phyloP scores from a whole-genome alignment of 176 grass and related monocot genomes.

The Oryza glaberrima region DNA sequence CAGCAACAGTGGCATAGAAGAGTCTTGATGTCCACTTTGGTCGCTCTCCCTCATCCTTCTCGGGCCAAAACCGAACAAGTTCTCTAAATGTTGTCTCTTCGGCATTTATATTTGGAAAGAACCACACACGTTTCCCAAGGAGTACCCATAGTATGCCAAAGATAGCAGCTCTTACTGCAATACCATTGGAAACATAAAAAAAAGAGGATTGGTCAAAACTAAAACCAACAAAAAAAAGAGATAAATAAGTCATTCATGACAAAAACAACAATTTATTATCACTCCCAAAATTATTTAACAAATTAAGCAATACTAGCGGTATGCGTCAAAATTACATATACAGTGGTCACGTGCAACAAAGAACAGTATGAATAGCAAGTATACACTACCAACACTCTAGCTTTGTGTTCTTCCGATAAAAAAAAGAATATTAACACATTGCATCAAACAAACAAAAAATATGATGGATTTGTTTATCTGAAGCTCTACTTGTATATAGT shows the following conservation, averaged over 20 bases:
- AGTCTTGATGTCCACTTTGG: conserved; percentile 92
- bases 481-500: conserved; percentile 4
- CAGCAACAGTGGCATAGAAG: conserved; percentile 67
- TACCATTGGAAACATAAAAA: conserved; percentile 31
- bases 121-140: conserved; percentile 95
- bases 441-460: conserved; percentile 4
- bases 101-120: conserved; percentile 99
- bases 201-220: conserved; percentile 5
- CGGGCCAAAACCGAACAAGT: conserved; percentile 89
- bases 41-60: conserved; percentile 83
- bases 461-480: conserved; percentile 1
- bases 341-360: conserved; percentile 7
- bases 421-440: not conserved
- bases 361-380: not conserved
- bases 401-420: not conserved
- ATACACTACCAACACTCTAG: conserved; percentile 17
- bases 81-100: conserved; percentile 99
- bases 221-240: not conserved
- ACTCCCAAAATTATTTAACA: conserved; percentile 27
- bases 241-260: not conserved
- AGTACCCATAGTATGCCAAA: conserved; percentile 83
- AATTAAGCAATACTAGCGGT: not conserved
- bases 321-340: not conserved
- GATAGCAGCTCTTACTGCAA: conserved; percentile 84
- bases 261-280: not conserved